These are phyloP conservation scores for Zygnema circumcarinatum DNA, from an alignment of 139 green algal species.

Conservation along the genomic window DNA sequence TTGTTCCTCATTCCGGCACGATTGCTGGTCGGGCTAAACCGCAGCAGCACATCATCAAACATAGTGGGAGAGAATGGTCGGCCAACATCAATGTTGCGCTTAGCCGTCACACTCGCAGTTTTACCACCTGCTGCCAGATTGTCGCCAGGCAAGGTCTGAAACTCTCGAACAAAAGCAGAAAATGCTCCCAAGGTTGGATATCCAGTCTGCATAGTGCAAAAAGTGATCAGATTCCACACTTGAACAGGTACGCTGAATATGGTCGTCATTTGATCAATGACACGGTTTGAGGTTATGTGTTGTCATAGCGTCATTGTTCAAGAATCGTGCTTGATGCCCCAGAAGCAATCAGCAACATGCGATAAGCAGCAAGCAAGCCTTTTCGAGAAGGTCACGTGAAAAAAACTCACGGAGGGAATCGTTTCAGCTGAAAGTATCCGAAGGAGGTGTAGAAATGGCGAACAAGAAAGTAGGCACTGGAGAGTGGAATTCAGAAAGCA, in stretches of 20 bases:
- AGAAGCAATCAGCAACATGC: neutral
- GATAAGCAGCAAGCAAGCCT: no score
- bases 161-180: constrained; percentile 18
- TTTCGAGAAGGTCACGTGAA: no score
- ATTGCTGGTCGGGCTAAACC: neutral
- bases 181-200: constrained; percentile 2
- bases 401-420: constrained; percentile 22
- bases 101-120: no score
- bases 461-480: constrained; percentile 44
- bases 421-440: neutral
- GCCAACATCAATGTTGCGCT: neutral
- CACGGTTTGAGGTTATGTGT: no score
- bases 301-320: no score
- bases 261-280: no score
- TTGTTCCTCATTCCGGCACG: neutral
- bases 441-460: constrained; percentile 40
- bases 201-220: neutral
- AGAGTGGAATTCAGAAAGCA: constrained; percentile 60
- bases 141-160: neutral
- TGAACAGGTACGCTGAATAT: neutral
- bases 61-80: constrained; percentile 28
- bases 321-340: no score
- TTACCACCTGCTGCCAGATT: neutral
- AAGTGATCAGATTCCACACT: no score
- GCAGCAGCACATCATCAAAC: constrained; percentile 13